Percentiles rank a stretch among this genome's conserved stretches.
Conservation (phyloP, 2,329 filamentous ascomycete species). For the Trichoderma arundinaceum region DNA sequence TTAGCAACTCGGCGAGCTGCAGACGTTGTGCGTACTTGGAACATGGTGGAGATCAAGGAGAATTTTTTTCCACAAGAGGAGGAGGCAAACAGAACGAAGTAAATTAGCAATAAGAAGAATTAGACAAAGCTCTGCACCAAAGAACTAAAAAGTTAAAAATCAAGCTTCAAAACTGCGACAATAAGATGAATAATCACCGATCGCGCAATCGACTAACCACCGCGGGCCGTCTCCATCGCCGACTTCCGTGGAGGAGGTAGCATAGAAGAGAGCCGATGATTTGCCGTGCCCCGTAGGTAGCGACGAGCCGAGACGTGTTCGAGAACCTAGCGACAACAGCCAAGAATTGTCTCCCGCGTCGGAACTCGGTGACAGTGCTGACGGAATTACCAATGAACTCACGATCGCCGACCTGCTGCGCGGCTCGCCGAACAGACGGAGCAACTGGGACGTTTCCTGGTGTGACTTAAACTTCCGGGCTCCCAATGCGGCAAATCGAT, state of each 20-base stretch:
- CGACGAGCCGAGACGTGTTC: constrained; percentile 20
- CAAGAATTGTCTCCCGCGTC: neutral
- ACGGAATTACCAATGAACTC: neutral
- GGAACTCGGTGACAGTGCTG: constrained; percentile 15
- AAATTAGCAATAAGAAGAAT: neutral
- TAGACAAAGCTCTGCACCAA: neutral
- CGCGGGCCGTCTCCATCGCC: constrained; percentile 23
- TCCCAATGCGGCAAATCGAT: constrained; percentile 8
- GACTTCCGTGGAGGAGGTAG: neutral
- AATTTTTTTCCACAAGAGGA: neutral
- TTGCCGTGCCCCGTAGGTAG: neutral
- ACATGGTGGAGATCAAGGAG: constrained; percentile 34
- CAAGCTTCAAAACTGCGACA: constrained; percentile 1
- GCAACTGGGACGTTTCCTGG: constrained; percentile 3
- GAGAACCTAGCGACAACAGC: neutral
- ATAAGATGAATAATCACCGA: constrained; percentile 26
- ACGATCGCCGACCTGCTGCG: constrained; percentile 4
- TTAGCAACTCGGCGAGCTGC: constrained; percentile 33
- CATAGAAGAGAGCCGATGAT: neutral
- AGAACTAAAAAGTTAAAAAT: constrained; percentile 6
- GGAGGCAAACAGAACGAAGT: neutral
- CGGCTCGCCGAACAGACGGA: constrained; percentile 10
- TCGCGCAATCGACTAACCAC: constrained; percentile 25
- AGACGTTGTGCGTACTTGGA: constrained; percentile 34
- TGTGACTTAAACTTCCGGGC: neutral